Evolutionary conservation across 2,329 filamentous ascomycete genomes (phyloP).

Genomic region (Venturia carpophila): DNA sequence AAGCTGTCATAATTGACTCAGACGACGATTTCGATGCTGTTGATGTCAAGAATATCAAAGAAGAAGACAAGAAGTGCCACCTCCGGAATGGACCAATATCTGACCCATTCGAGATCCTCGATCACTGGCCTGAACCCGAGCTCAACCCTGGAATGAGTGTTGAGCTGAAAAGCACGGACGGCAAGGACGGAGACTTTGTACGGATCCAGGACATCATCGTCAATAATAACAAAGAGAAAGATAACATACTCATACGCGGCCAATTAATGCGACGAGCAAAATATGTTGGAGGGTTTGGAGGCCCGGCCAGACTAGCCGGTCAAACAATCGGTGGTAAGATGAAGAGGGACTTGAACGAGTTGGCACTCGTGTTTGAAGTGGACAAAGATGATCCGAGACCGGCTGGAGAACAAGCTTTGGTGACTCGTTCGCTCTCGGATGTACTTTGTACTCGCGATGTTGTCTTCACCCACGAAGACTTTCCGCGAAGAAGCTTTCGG

Average conservation of each 20-base stretch:
- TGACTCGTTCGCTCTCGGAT: background rate
- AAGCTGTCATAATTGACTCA: background rate
- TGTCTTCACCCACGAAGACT: background rate
- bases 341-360: background rate
- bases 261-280: background rate
- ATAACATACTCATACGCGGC: background rate
- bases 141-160: background rate
- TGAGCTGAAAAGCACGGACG: background rate
- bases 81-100: background rate
- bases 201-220: background rate
- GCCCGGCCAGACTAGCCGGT: background rate
- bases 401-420: background rate
- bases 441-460: background rate
- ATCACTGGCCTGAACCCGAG: background rate
- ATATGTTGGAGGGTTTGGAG: background rate
- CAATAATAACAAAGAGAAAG: background rate
- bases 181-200: background rate
- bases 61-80: background rate
- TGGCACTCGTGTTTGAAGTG: background rate
- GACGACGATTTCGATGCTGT: background rate
- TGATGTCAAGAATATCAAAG: background rate
- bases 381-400: slow-evolving; percentile 5
- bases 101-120: background rate
- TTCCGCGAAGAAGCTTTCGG: slow-evolving; percentile 7
- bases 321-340: background rate